Percentiles rank a stretch among this genome's conserved stretches.
Evolutionary conservation across 352 stramenopile species (phyloP).

Genomic region (Globisporangium barbulae): DNA sequence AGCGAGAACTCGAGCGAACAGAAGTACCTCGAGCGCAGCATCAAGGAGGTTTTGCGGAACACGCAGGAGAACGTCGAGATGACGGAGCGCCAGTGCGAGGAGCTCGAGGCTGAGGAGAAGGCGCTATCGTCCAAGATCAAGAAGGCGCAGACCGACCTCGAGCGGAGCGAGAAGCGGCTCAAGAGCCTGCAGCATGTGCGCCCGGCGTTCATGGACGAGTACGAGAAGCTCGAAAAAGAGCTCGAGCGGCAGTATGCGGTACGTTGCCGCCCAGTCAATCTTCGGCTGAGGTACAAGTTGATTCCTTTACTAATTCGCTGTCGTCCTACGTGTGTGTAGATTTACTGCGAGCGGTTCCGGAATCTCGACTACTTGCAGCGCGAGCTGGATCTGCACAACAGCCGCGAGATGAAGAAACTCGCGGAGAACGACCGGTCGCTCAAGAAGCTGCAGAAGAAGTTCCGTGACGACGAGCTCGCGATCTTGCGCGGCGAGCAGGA

Average conservation of each 20-base stretch:
- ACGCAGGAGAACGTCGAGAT: conserved; percentile 86
- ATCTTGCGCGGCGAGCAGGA: conserved; percentile 88
- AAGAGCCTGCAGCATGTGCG: conserved; percentile 90
- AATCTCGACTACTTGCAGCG: conserved; percentile 97
- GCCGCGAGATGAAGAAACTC: conserved; percentile 82
- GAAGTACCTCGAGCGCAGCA: conserved; percentile 83
- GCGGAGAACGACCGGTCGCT: conserved; percentile 87
- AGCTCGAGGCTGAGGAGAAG: conserved; percentile 92
- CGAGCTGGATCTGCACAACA: conserved; percentile 90
- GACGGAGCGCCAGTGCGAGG: conserved; percentile 85
- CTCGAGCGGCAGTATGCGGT: conserved; percentile 94
- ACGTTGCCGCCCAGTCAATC: conserved; percentile 8
- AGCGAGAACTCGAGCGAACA: conserved; percentile 84
- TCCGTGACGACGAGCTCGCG: conserved; percentile 88
- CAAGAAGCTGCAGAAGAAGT: conserved; percentile 93
- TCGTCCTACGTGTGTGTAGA: conserved; percentile 16
- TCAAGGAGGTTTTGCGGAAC: conserved; percentile 69
- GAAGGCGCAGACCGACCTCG: conserved; percentile 93
- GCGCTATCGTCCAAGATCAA: conserved; percentile 91
- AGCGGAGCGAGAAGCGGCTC: conserved; percentile 94
- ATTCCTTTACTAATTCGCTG: neutral
- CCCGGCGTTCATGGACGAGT: conserved; percentile 97
- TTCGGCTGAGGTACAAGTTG: neutral
- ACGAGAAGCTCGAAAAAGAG: conserved; percentile 96
- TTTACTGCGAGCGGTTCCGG: conserved; percentile 92